These are phyloP conservation scores for Penicillium sp. DNA, from an alignment of 2,329 filamentous ascomycete species.

Conservation along the genomic window DNA sequence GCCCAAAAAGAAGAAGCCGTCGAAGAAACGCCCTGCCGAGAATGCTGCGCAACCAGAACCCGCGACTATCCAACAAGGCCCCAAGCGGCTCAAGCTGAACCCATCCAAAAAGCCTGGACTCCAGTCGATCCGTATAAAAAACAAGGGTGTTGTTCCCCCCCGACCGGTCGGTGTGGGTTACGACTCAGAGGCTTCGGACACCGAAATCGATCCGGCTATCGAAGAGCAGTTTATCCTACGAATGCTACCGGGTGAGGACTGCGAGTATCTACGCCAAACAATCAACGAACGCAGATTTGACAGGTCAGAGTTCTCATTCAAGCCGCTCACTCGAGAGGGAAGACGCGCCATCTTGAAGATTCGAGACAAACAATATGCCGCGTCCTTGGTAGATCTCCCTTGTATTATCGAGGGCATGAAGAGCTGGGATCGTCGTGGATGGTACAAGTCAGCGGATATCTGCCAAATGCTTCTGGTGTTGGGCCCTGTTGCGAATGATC, in stretches of 20 bases:
- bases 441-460: conserved; percentile 84
- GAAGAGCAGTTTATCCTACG: conserved; percentile 87
- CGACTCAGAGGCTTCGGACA: conserved; percentile 91
- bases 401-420: conserved; percentile 90
- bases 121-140: conserved; percentile 56
- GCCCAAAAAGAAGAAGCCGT: conserved; percentile 34
- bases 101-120: conserved; percentile 37
- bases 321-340: conserved; percentile 66
- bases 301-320: conserved; percentile 71
- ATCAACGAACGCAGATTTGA: conserved; percentile 76
- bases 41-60: conserved; percentile 26
- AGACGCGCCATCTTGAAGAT: conserved; percentile 69
- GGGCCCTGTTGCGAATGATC: conserved; percentile 60
- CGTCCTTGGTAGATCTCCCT: conserved; percentile 74
- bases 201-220: conserved; percentile 78
- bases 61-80: conserved; percentile 25
- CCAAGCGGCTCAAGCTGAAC: conserved; percentile 40
- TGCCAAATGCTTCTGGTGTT: conserved; percentile 85
- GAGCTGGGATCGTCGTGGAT: conserved; percentile 81
- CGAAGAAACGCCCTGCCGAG: conserved; percentile 39
- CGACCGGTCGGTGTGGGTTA: conserved; percentile 82
- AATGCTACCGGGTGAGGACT: conserved; percentile 80
- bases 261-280: conserved; percentile 72
- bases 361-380: conserved; percentile 67
- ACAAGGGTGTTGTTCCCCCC: conserved; percentile 63